Evolutionary conservation across 75 land plant genomes (phyloP), one percentile per base, ranked within the genome.

Genomic region (Sequoiadendron giganteum): DNA sequence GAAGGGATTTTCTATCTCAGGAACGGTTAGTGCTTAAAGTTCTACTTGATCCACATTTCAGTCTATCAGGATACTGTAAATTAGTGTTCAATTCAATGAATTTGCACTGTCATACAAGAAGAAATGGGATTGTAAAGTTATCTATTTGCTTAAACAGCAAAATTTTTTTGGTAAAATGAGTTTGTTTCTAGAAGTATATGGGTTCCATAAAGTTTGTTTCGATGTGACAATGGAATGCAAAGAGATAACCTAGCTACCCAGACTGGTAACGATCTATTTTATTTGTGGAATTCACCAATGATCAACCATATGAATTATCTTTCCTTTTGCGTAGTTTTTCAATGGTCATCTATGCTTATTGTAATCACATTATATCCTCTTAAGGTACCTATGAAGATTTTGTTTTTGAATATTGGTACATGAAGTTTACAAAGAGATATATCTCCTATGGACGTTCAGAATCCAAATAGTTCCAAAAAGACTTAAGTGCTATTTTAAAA

Each of bases 1-100:
- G 34, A 94, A 94, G 84, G 95, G 94, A 43, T 93, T 92, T 91
- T 87, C 87, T 73, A 87, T 91, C 45, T 54, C 85, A 40, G 95
- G 89, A 80, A 89, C 91, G 81, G 95, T 94, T 21, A 75, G 90
- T 78, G 21, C 43, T 87, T 45, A 52, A 45, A 34, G 32, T 36
- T 85, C 28, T 42, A n/a, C 30, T 11, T 73, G 11, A 73, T 73
- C 13, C 11, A 32, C 15, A 73, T 73, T 73, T 73, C 38, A 32
- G 1, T 73, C 77, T 30, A 73, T 34, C 38, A 73, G 15, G 13
- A 73, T 32, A 2, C 38, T 73, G 77, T 2, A 73, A 73, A 34
- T 73, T 16, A 73, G 14, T 32, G 15, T 32, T 73, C 38, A 73
- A 10, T 34, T 72, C 38, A 32, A 73, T 14, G 14, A 73, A 73